Evolutionary conservation across 805 yeast genomes (phyloP).

Genomic region (Torulaspora maleeae): DNA sequence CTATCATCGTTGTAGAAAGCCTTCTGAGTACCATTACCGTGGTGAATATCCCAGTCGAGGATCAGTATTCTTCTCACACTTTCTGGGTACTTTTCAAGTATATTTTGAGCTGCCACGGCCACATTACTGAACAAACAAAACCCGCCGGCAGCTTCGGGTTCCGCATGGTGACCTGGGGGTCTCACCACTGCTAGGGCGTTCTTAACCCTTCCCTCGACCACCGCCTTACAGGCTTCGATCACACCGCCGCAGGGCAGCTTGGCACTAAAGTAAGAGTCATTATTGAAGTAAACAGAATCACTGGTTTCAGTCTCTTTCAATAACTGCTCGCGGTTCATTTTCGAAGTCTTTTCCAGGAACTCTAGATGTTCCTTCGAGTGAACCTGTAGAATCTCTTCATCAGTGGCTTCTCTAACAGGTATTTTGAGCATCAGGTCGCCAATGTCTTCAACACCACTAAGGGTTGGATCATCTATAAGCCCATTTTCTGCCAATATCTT

Average conservation of each 20-base stretch:
- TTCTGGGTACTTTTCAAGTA: constrained; percentile 79
- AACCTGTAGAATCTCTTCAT: constrained; percentile 79
- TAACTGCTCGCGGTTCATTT: constrained; percentile 72
- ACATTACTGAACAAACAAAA: constrained; percentile 94
- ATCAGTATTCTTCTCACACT: constrained; percentile 77
- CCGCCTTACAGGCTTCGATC: constrained; percentile 93
- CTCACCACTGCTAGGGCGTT: constrained; percentile 92
- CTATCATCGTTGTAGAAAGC: constrained; percentile 86
- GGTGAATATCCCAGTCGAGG: constrained; percentile 98
- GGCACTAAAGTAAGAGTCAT: constrained; percentile 83
- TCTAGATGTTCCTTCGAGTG: constrained; percentile 78
- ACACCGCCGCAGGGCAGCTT: constrained; percentile 94
- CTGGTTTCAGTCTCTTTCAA: constrained; percentile 83
- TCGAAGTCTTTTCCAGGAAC: constrained; percentile 67
- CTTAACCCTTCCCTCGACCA: constrained; percentile 85
- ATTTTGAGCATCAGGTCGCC: constrained; percentile 86
- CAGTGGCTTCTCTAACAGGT: constrained; percentile 84
- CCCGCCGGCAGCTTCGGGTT: constrained; percentile 95
- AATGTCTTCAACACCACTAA: constrained; percentile 63
- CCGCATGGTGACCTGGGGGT: constrained; percentile 99
- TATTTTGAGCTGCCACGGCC: constrained; percentile 90
- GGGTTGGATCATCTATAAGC: constrained; percentile 69
- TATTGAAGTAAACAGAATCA: constrained; percentile 91
- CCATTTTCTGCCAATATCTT: constrained; percentile 94
- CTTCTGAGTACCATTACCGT: constrained; percentile 97